Conservation (phyloP, 148 eudicot genomes). For the Vaccinium macrocarpon region DNA sequence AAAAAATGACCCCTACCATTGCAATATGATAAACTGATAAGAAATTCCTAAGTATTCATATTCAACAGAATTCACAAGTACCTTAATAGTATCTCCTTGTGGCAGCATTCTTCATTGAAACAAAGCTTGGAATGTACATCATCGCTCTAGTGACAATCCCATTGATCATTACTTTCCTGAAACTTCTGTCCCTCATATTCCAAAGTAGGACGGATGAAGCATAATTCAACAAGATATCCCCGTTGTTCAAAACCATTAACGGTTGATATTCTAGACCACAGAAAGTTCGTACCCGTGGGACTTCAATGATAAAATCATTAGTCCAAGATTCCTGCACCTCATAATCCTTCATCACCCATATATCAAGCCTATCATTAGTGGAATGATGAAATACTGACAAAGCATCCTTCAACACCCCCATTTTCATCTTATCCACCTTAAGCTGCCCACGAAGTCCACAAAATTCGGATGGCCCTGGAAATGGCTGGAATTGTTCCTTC, state of each 20-base stretch:
- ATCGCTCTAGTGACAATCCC: constrained; percentile 18
- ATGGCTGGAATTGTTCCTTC: constrained; percentile 27
- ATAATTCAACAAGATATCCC: constrained; percentile 23
- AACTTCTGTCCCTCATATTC: constrained; percentile 13
- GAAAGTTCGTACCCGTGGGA: constrained; percentile 12
- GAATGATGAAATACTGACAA: constrained; percentile 23
- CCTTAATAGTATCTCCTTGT: constrained; percentile 2
- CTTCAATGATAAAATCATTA: constrained; percentile 22
- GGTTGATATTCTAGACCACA: neutral
- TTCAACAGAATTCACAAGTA: neutral
- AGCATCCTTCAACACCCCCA: constrained; percentile 30
- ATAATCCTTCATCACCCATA: constrained; percentile 38
- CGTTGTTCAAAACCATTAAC: constrained; percentile 19
- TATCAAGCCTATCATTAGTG: constrained; percentile 21
- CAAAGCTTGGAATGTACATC: constrained; percentile 30
- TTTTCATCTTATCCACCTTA: constrained; percentile 29
- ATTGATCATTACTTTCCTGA: neutral
- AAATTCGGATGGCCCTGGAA: constrained; percentile 31
- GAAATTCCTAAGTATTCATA: neutral
- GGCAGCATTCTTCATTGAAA: constrained; percentile 26
- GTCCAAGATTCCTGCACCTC: constrained; percentile 42
- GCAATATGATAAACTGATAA: neutral
- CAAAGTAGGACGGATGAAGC: constrained; percentile 25
- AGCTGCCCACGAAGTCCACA: neutral
- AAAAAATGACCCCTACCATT: neutral